Evolutionary conservation across 176 grass and related monocot species (phyloP).

Genomic region (Rhynchospora tenuis): DNA sequence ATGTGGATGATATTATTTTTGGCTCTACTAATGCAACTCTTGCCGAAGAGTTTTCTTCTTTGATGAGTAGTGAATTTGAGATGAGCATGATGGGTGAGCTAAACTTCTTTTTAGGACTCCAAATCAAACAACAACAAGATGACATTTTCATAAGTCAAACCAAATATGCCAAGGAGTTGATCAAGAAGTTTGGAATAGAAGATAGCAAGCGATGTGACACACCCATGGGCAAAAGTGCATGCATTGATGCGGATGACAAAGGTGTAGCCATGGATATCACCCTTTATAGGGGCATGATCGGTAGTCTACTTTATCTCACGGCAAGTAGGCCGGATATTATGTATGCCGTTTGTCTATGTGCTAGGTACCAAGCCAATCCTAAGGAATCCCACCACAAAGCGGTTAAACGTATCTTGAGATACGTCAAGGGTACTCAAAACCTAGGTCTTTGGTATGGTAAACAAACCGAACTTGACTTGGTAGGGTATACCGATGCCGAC

Average conservation of each 20-base stretch:
- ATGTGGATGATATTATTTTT: conserved; percentile 18
- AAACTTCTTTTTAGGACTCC: not conserved
- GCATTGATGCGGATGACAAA: not conserved
- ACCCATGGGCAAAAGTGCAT: not conserved
- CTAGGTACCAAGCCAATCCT: not conserved
- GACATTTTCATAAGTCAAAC: not conserved
- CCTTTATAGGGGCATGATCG: not conserved
- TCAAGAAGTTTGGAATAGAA: not conserved
- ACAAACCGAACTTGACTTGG: no score
- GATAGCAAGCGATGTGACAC: not conserved
- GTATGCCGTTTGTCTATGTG: not conserved
- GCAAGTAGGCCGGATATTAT: not conserved
- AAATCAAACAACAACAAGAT: not conserved
- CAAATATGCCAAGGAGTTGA: not conserved
- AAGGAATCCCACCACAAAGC: no score
- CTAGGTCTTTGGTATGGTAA: no score
- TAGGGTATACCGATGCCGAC: no score
- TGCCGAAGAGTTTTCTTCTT: not conserved
- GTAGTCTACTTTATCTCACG: not conserved
- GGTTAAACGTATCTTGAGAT: no score
- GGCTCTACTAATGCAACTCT: not conserved
- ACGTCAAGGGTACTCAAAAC: no score
- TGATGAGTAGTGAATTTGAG: not conserved
- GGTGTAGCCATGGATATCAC: not conserved
- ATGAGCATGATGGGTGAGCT: conserved; percentile 1